Percentiles rank a stretch among this genome's conserved stretches.
These are phyloP conservation scores for Debaryomyces fabryi DNA, from an alignment of 1,139 yeast genomes.

Conservation along the genomic window DNA sequence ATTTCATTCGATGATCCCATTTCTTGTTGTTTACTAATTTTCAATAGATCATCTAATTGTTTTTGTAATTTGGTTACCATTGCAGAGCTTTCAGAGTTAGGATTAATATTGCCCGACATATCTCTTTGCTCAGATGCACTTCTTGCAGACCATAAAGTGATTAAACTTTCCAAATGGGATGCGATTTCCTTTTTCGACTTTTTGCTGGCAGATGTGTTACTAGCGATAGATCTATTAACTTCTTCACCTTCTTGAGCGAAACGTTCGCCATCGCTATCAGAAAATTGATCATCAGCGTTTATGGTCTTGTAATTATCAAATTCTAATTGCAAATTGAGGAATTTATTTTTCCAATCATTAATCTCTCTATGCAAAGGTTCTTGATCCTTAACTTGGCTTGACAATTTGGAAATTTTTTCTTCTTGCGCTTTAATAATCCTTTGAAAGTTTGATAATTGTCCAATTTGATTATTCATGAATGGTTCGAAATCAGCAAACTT, in stretches of 20 bases:
- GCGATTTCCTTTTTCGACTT: conserved; percentile 41
- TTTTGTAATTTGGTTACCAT: conserved; percentile 45
- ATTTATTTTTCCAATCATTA: conserved; percentile 49
- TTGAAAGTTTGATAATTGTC: conserved; percentile 57
- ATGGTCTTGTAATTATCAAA: conserved; percentile 43
- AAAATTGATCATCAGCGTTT: conserved; percentile 36
- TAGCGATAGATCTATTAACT: conserved; percentile 30
- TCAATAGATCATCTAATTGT: conserved; percentile 51
- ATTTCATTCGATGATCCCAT: conserved; percentile 35
- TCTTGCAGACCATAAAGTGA: conserved; percentile 36
- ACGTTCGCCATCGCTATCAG: conserved; percentile 19
- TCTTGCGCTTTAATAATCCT: conserved; percentile 58
- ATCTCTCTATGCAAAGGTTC: conserved; percentile 49
- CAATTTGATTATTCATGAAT: conserved; percentile 56
- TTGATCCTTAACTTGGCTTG: conserved; percentile 47
- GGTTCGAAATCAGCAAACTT: conserved; percentile 54
- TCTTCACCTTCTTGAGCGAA: conserved; percentile 20
- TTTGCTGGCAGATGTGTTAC: conserved; percentile 22
- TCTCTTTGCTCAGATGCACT: conserved; percentile 17
- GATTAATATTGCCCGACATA: conserved; percentile 12
- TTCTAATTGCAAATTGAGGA: conserved; percentile 49
- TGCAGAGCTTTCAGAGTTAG: conserved; percentile 23
- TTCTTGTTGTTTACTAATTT: conserved; percentile 43
- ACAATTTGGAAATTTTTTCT: conserved; percentile 43
- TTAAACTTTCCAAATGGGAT: conserved; percentile 42